A percentile compares a stretch with the other conserved stretches of the same genome.
These are phyloP conservation scores for Capsicum rhomboideum DNA, from an alignment of 257 asterid genomes.

Conservation along the genomic window DNA sequence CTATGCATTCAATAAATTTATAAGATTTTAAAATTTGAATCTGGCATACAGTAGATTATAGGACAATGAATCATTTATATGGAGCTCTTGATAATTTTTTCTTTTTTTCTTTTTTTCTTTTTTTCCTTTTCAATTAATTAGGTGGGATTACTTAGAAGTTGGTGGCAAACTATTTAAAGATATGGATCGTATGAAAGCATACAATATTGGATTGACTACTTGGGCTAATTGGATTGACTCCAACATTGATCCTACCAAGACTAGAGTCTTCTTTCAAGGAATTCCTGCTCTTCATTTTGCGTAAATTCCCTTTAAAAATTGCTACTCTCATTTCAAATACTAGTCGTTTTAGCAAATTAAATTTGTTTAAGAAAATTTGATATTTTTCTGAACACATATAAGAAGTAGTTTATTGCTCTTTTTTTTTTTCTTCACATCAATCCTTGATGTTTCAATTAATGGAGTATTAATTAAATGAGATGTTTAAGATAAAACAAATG, in stretches of 20 bases:
- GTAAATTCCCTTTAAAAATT: conserved; percentile 16
- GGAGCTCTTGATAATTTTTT: neutral
- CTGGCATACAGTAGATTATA: too few species aligned
- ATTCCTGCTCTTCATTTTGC: conserved; percentile 43
- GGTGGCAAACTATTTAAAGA: conserved; percentile 30
- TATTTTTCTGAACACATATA: neutral
- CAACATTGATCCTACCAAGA: conserved; percentile 36
- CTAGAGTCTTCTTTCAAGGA: conserved; percentile 65
- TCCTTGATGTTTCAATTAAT: neutral
- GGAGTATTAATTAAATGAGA: neutral
- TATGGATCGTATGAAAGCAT: conserved; percentile 54
- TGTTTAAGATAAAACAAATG: neutral
- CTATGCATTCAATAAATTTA: too few species aligned
- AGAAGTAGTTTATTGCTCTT: neutral
- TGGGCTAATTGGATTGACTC: conserved; percentile 73
- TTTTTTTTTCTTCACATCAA: neutral
- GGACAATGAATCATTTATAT: neutral
- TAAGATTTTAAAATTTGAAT: too few species aligned
- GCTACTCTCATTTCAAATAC: neutral
- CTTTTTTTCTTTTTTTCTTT: neutral
- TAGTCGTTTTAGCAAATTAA: neutral
- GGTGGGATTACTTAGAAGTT: conserved; percentile 49
- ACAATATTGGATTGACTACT: conserved; percentile 44
- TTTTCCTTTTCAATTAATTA: neutral
- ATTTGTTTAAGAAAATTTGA: neutral